Conservation (phyloP, 1,284 basidiomycete species). For the Thecaphora frezii region DNA sequence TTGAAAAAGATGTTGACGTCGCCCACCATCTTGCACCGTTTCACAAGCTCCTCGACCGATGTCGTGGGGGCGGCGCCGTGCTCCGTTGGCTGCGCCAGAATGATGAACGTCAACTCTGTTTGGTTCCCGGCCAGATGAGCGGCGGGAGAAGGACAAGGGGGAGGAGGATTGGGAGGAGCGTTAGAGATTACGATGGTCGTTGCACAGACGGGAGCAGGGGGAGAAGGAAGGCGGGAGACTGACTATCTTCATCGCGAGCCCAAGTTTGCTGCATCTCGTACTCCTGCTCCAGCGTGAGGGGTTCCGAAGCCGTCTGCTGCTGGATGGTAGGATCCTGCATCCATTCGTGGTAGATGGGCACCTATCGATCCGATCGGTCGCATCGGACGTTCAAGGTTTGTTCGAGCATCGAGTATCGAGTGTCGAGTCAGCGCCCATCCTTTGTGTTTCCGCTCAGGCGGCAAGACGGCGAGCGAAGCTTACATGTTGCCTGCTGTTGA, state of each 20-base stretch:
- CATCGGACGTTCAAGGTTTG: too few species aligned
- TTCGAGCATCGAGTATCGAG: too few species aligned
- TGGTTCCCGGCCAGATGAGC: too few species aligned
- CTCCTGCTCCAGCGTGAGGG: conserved; percentile 78
- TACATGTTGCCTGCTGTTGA: too few species aligned
- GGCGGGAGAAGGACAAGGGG: conserved; percentile 1
- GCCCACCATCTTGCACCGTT: conserved; percentile 70
- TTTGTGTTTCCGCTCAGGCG: too few species aligned
- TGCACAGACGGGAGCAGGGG: neutral
- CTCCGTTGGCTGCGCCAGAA: conserved; percentile 63
- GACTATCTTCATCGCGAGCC: conserved; percentile 83
- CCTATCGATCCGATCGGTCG: neutral
- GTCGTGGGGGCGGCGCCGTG: neutral
- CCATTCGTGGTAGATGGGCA: conserved; percentile 75
- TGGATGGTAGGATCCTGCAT: conserved; percentile 78
- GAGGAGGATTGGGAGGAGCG: neutral
- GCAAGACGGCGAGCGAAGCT: too few species aligned
- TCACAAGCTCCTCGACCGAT: conserved; percentile 35
- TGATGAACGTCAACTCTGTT: conserved; percentile 91
- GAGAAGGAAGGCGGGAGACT: conserved; percentile 38
- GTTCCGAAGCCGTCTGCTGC: conserved; percentile 81
- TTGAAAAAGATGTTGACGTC: conserved; percentile 86
- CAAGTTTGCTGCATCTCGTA: conserved; percentile 89
- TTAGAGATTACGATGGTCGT: neutral
- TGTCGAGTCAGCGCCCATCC: too few species aligned